A percentile compares a stretch with the other conserved stretches of the same genome.
Conservation (phyloP, 2,329 filamentous ascomycete genomes). For the Bipolaris cookei region DNA sequence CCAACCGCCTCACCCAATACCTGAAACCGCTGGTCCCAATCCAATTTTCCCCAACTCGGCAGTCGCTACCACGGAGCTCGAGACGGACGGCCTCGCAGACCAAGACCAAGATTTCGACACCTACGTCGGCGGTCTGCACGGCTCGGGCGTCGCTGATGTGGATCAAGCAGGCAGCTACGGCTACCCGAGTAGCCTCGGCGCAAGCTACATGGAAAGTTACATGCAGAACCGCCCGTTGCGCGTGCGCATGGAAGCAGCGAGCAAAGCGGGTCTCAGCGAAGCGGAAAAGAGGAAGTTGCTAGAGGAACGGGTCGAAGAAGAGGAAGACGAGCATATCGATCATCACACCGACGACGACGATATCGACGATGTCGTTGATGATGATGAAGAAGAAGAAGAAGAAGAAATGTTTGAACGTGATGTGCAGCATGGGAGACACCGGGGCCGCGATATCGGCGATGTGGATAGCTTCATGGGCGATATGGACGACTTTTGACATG, state of each 20-base stretch:
- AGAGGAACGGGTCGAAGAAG: constrained; percentile 14
- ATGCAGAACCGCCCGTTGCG: constrained; percentile 46
- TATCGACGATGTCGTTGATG: constrained; percentile 24
- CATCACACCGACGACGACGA: constrained; percentile 16
- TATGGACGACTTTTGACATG: constrained; percentile 43
- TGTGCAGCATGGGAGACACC: background rate
- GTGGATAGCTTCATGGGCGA: constrained; percentile 31
- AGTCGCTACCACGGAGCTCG: constrained; percentile 15
- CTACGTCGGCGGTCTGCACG: constrained; percentile 46
- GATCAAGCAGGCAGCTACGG: constrained; percentile 45
- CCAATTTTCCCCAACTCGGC: constrained; percentile 29
- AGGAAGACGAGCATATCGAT: constrained; percentile 7
- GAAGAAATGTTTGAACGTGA: constrained; percentile 1
- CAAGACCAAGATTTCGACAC: constrained; percentile 39
- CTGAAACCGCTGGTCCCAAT: constrained; percentile 24
- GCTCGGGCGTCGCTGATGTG: constrained; percentile 44
- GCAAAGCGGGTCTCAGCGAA: constrained; percentile 37
- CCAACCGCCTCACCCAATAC: constrained; percentile 19
- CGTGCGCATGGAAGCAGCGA: constrained; percentile 45
- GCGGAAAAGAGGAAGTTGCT: constrained; percentile 31
- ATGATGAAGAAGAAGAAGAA: no score
- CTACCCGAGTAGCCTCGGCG: constrained; percentile 44
- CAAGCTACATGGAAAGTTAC: constrained; percentile 49
- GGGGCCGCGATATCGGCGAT: background rate
- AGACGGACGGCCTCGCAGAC: constrained; percentile 15